A percentile compares a stretch with the other conserved stretches of the same genome.
Evolutionary conservation across 2,329 filamentous ascomycete genomes (phyloP).

Genomic region (Colletotrichum musae): DNA sequence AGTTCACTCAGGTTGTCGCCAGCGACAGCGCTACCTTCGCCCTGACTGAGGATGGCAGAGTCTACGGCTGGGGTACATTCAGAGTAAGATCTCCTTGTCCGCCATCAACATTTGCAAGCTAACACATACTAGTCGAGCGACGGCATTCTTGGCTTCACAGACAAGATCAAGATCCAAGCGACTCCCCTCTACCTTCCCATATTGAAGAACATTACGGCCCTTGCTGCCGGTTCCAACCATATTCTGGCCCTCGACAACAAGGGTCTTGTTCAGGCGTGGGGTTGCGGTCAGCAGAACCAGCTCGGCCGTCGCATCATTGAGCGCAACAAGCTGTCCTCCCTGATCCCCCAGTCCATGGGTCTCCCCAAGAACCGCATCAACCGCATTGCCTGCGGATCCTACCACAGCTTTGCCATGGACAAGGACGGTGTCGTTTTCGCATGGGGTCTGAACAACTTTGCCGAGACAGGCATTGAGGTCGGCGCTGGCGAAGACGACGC

Average conservation of each 20-base stretch:
- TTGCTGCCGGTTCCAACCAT: conserved; percentile 80
- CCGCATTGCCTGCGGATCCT: conserved; percentile 77
- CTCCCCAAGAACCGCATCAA: conserved; percentile 75
- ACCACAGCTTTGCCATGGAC: conserved; percentile 87
- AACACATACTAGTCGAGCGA: conserved; percentile 61
- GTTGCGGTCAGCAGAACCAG: conserved; percentile 78
- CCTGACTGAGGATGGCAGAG: conserved; percentile 79
- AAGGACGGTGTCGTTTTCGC: conserved; percentile 79
- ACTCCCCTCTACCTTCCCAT: conserved; percentile 65
- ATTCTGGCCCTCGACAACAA: conserved; percentile 76
- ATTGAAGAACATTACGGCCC: conserved; percentile 76
- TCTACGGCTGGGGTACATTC: conserved; percentile 91
- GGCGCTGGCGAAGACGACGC: conserved; percentile 78
- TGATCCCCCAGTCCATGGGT: conserved; percentile 75
- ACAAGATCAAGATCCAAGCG: conserved; percentile 63
- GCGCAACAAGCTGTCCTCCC: conserved; percentile 73
- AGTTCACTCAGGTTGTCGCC: conserved; percentile 77
- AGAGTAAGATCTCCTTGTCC: conserved; percentile 51
- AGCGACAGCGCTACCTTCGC: conserved; percentile 83
- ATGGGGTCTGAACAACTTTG: conserved; percentile 92
- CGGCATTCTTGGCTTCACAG: conserved; percentile 75
- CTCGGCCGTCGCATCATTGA: conserved; percentile 71
- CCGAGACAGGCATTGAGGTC: conserved; percentile 77
- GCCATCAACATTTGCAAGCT: not conserved
- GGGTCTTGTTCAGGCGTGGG: conserved; percentile 79